Conservation (phyloP, 2,329 filamentous ascomycete species). For the Huntiella savannae region DNA sequence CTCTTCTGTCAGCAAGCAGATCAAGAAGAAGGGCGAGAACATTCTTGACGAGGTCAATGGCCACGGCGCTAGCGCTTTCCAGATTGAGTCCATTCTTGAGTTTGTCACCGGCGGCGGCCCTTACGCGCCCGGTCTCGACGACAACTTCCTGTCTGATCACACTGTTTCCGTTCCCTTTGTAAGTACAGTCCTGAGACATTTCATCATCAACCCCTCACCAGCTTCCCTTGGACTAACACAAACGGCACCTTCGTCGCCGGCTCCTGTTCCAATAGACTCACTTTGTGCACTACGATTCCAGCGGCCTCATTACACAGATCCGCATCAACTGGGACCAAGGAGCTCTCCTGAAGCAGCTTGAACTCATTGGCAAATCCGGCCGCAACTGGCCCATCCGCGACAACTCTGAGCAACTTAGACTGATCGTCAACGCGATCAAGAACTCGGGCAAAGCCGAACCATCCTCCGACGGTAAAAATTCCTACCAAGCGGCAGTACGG, state of each 20-base stretch:
- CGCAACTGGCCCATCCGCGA: conserved; percentile 93
- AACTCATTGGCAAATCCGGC: conserved; percentile 76
- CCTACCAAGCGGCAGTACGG: not conserved
- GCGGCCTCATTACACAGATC: conserved; percentile 68
- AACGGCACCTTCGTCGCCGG: too few relatives aligned
- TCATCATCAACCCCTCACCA: not conserved
- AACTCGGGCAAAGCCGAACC: conserved; percentile 20
- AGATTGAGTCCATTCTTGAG: conserved; percentile 67
- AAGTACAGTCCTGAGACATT: conserved; percentile 21
- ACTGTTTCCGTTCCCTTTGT: conserved; percentile 66
- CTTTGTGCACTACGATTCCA: conserved; percentile 63
- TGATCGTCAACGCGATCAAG: conserved; percentile 47
- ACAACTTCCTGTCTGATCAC: conserved; percentile 81
- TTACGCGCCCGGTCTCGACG: conserved; percentile 76
- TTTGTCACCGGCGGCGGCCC: conserved; percentile 66
- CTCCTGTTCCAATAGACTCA: conserved; percentile 41
- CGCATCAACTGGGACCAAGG: conserved; percentile 92
- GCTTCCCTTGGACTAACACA: too few relatives aligned
- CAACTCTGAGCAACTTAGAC: conserved; percentile 60
- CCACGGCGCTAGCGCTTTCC: conserved; percentile 53
- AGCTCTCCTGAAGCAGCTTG: conserved; percentile 76
- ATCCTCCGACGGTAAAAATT: conserved; percentile 1
- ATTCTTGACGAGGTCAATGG: conserved; percentile 58
- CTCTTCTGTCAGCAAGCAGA: conserved; percentile 45
- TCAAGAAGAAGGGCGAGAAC: conserved; percentile 70